Evolutionary conservation across 2,329 filamentous ascomycete species (phyloP).

Genomic region (Colletotrichum sp.): DNA sequence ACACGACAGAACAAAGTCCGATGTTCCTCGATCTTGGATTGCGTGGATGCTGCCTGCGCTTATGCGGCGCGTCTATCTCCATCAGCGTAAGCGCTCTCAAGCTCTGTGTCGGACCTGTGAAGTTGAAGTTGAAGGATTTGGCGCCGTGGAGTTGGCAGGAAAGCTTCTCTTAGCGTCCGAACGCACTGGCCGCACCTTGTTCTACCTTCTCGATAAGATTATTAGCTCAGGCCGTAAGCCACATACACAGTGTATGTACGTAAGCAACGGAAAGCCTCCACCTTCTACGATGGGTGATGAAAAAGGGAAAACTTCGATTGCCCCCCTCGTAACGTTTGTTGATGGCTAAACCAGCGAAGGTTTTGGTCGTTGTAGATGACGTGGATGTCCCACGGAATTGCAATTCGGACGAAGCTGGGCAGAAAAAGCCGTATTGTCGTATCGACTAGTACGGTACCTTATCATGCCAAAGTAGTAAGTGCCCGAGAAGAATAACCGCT

Average conservation of each 20-base stretch:
- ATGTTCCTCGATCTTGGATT: background rate
- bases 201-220: background rate
- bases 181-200: constrained; percentile 22
- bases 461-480: background rate
- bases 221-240: background rate
- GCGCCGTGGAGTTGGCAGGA: constrained; percentile 6
- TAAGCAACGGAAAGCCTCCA: background rate
- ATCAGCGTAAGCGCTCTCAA: constrained; percentile 2
- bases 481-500: background rate
- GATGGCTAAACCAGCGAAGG: background rate
- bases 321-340: background rate
- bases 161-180: constrained; percentile 15
- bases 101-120: background rate
- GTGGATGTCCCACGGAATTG: background rate
- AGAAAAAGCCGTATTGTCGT: background rate
- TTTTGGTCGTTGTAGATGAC: background rate
- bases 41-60: background rate
- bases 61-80: constrained; percentile 5
- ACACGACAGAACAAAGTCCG: background rate
- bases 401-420: background rate
- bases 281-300: background rate
- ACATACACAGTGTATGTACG: background rate
- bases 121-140: constrained; percentile 10
- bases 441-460: background rate
- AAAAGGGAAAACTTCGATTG: background rate